Percentiles rank a stretch among this genome's conserved stretches.
These are phyloP conservation scores for Microdochium bolleyi DNA, from an alignment of 2,329 filamentous ascomycete species.

Conservation along the genomic window DNA sequence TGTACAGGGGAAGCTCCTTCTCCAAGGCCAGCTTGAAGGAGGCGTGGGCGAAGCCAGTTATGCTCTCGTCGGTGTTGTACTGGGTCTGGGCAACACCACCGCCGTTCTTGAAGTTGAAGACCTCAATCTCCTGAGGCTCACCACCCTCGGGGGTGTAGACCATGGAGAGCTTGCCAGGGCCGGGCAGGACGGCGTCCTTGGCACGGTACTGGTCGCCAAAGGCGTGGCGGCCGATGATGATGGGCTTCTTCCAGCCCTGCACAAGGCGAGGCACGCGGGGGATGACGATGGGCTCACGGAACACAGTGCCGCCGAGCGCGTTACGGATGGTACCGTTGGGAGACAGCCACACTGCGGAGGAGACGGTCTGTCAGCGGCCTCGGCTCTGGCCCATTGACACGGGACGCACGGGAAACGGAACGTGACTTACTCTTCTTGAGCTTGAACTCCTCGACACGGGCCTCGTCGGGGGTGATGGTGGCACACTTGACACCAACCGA, in stretches of 20 bases:
- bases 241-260: slow-evolving; percentile 96
- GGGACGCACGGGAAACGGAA: neutral
- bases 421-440: slow-evolving; percentile 83
- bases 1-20: slow-evolving; percentile 90
- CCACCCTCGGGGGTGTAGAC: slow-evolving; percentile 85
- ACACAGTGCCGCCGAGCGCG: slow-evolving; percentile 83
- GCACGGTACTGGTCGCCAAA: slow-evolving; percentile 98
- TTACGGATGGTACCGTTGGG: slow-evolving; percentile 87
- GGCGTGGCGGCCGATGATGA: slow-evolving; percentile 97
- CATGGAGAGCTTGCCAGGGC: slow-evolving; percentile 85
- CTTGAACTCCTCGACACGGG: slow-evolving; percentile 93
- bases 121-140: slow-evolving; percentile 77
- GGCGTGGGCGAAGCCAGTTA: slow-evolving; percentile 88
- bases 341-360: slow-evolving; percentile 78
- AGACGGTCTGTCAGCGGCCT: slow-evolving; percentile 4
- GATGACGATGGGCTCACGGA: slow-evolving; percentile 98
- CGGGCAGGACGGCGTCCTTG: slow-evolving; percentile 79
- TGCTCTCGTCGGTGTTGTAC: slow-evolving; percentile 98
- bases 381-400: no score
- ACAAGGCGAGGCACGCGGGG: slow-evolving; percentile 87
- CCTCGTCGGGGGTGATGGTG: slow-evolving; percentile 97
- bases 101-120: slow-evolving; percentile 79
- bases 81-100: slow-evolving; percentile 89
- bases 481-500: slow-evolving; percentile 98
- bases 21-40: slow-evolving; percentile 91